Base-by-base conservation (phyloP, 768 basidiomycete genomes). In the Psilocybe azurescens region DNA sequence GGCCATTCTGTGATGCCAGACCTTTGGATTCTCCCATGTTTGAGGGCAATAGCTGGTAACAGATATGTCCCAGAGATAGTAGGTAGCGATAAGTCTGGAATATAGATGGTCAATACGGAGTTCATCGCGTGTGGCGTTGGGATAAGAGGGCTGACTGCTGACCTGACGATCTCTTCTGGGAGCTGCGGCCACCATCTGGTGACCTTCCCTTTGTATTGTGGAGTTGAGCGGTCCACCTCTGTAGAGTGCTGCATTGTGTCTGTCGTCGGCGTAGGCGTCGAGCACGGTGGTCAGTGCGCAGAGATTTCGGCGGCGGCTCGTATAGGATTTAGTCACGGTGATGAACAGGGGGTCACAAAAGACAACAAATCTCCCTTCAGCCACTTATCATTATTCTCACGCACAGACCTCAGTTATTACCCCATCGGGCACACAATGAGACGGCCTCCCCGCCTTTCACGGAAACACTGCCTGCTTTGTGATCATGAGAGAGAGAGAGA, bases 1-100 rank as follows among this genome's bases (percentile, higher is more conserved):
- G 1, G 87, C 83, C 74, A 89, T 84, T 61, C 88, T 78, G 9
- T 81, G 79, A 48, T 84, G 82, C 89, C 89, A 91, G 13, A 78
- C 71, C 51, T 86, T 82, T 58, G 79, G 81, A 47, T 72, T 59
- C n/a, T 83, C 82, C 79, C 80, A 73, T 69, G 74, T 67, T 66
- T 76, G 75, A 2, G 89, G 89, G 65, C 76, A 80, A 65, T 85
- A 83, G 32, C 68, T 77, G 5, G 70, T 73, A 0, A 71, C 69
- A 28, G 83, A 74, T 65, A 71, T 74, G 70, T 81, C 84, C 79
- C 73, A 80, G 39, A 91, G 80, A 70, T 84, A 85, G 68, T 84
- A 78, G 0, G 88, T 89, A 30, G 83, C 80, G 71, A 89, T 86
- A 56, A 81, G 77, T 66, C 87, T 88, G 75, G 41, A 24, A 52